Conservation (phyloP, 192 early-diverging fungal genomes). For the Coemansia asiatica region DNA sequence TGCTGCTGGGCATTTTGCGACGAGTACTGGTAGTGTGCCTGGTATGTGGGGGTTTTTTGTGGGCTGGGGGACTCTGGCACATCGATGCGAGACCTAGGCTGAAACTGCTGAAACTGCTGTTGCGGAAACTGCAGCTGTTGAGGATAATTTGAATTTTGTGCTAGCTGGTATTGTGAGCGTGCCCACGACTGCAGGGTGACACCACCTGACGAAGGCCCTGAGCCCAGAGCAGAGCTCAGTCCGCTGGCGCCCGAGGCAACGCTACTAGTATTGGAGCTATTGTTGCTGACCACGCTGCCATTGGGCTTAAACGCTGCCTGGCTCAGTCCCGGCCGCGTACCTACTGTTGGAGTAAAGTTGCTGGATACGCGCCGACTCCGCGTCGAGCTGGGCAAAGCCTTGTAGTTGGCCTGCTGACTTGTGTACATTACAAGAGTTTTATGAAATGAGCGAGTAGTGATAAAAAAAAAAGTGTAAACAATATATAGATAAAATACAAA, state of each 20-base stretch:
- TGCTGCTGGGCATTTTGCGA: background rate
- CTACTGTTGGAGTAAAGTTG: slow-evolving; percentile 20
- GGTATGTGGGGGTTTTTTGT: slow-evolving; percentile 21
- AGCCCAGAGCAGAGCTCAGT: background rate
- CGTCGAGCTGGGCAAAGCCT: slow-evolving; percentile 46
- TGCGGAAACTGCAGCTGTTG: slow-evolving; percentile 12
- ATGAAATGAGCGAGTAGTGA: no score
- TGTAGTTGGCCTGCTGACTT: slow-evolving; percentile 44
- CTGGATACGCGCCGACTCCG: slow-evolving; percentile 46
- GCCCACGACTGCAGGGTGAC: slow-evolving; percentile 52
- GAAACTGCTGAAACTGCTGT: slow-evolving; percentile 10
- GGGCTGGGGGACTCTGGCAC: slow-evolving; percentile 1
- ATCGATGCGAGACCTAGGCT: background rate
- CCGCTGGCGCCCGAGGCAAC: background rate
- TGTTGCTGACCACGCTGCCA: slow-evolving; percentile 11
- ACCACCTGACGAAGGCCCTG: background rate
- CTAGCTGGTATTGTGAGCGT: slow-evolving; percentile 35
- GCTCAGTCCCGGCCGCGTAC: slow-evolving; percentile 31
- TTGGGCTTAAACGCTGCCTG: slow-evolving; percentile 28
- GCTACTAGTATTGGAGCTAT: background rate
- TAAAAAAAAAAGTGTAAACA: background rate
- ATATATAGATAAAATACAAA: slow-evolving; percentile 4
- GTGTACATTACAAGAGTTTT: slow-evolving; percentile 47
- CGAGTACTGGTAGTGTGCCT: slow-evolving; percentile 42
- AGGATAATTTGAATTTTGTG: slow-evolving; percentile 11